Conservation (phyloP, 345 rosid genomes). For the Salix exigua region DNA sequence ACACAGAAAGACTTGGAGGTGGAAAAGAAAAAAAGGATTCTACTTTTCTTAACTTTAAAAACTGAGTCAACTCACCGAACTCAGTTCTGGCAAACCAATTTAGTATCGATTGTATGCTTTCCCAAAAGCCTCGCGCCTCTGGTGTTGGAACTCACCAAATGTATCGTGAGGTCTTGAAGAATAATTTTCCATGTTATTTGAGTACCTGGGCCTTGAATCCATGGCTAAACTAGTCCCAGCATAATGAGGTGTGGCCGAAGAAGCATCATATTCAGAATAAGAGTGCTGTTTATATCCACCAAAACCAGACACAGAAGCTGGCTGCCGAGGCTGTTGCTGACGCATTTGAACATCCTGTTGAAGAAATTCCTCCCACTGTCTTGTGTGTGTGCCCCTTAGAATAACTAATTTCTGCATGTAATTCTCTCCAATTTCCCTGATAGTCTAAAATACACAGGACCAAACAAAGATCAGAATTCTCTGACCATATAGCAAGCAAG, state of each 20-base stretch:
- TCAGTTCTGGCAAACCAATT: conserved; percentile 25
- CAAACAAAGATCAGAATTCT: conserved; percentile 31
- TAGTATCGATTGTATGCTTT: conserved; percentile 77
- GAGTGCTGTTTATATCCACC: conserved; percentile 71
- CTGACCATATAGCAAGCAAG: conserved; percentile 4
- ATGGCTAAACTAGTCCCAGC: conserved; percentile 46
- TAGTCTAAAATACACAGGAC: conserved; percentile 50
- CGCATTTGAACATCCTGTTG: conserved; percentile 75
- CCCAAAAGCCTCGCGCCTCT: conserved; percentile 77
- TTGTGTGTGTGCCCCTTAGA: conserved; percentile 58
- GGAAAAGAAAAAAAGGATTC: background rate
- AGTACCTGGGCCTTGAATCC: conserved; percentile 64
- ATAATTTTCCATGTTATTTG: conserved; percentile 59
- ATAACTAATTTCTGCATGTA: conserved; percentile 68
- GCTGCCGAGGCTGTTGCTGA: conserved; percentile 63
- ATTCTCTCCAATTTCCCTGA: conserved; percentile 84
- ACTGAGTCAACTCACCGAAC: conserved; percentile 59
- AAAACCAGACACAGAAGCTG: conserved; percentile 52
- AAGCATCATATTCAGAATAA: conserved; percentile 62
- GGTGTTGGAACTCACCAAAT: conserved; percentile 70
- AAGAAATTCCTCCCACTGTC: conserved; percentile 86
- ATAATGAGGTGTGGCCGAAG: conserved; percentile 50
- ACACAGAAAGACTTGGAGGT: background rate
- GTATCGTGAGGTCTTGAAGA: conserved; percentile 66
- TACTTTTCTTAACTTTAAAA: conserved; percentile 19